Base-by-base conservation (phyloP, 768 basidiomycete genomes). In the Rhizopogon rudus region DNA sequence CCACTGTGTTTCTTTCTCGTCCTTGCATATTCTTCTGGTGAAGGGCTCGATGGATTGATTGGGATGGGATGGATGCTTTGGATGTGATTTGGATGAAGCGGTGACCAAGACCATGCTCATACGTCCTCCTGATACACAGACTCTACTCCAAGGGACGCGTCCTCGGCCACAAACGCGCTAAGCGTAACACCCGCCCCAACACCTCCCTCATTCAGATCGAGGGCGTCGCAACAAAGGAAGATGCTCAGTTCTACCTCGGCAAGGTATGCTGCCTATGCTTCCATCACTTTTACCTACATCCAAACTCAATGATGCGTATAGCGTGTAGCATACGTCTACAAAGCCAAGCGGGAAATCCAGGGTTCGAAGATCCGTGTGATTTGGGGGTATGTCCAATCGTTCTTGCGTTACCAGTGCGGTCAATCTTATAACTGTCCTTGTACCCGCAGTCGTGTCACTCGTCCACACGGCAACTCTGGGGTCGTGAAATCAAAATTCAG, bases 321-420 rank as follows among this genome's bases (percentile, higher is more conserved):
- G 94, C 91, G 96, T 65, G 82, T 99, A 60, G 97, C 97, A 57
- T 99, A 88, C 75, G 94, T 99, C 63, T 99, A 99, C 87, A 90
- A 88, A 71, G 96, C 94, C 58, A 94, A 97, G 82, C 81, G 85
- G 73, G 91, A 93, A 75, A 83, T 96, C 62, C 87, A 87, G 73
- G 97, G 97, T 57, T 91, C 93, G 63, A 94, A 95, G 75, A 79
- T 98, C 68, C 91, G 97, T 63, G 93, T 98, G 60, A 98, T 98
- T 80, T 98, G 94, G 94, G 97, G 95, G 91, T 92, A 65, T 68
- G 86, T 77, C 6, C 6, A n/a, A 41, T 43, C 22, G 40, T 13
- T 20, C 29, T 17, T 35, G 20, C 9, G 29, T 29, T 12, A 25
- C 20, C 22, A 31, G 22, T 41, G 10, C 13, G 10, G 7, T 45